phyloP scores from a whole-genome alignment of 306 rosid genomes.

The Sicyos edulis region DNA sequence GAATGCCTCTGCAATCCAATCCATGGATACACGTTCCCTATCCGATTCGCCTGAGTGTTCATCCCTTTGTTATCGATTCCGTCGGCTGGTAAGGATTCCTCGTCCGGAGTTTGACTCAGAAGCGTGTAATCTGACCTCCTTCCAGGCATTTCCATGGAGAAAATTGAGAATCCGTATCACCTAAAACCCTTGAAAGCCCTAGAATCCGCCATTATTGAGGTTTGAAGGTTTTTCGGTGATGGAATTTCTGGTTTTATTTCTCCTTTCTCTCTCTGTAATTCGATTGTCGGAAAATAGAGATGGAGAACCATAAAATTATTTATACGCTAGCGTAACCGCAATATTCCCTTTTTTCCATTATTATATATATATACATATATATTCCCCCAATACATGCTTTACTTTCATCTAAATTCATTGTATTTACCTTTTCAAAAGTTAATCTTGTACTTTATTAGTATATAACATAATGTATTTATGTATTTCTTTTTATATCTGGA shows the following conservation, averaged over 20 bases:
- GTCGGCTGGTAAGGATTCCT: constrained; percentile 53
- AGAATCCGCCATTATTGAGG: constrained; percentile 53
- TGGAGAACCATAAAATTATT: constrained; percentile 18
- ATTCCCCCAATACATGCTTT: neutral
- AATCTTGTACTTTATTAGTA: too few relatives aligned
- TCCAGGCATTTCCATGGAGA: constrained; percentile 79
- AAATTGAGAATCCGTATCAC: constrained; percentile 14
- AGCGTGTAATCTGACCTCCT: constrained; percentile 84
- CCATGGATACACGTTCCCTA: constrained; percentile 51
- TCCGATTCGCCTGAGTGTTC: constrained; percentile 55
- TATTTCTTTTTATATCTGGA: too few relatives aligned
- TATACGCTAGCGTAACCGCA: constrained; percentile 43
- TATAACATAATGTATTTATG: too few relatives aligned
- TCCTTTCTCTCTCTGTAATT: constrained; percentile 36
- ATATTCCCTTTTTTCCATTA: constrained; percentile 17
- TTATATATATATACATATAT: constrained; percentile 3
- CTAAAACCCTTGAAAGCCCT: constrained; percentile 48
- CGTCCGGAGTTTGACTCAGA: constrained; percentile 66
- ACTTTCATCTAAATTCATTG: neutral
- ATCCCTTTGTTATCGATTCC: constrained; percentile 39
- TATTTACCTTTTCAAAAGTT: too few relatives aligned
- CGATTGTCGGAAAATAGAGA: constrained; percentile 41
- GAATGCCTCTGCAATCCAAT: constrained; percentile 85
- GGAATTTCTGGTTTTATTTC: neutral
- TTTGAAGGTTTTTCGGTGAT: constrained; percentile 15